Percentiles rank a stretch among this genome's conserved stretches.
Evolutionary conservation across 495 filamentous ascomycete species (phyloP).

Genomic region (Podospora bellae-mahoneyi): DNA sequence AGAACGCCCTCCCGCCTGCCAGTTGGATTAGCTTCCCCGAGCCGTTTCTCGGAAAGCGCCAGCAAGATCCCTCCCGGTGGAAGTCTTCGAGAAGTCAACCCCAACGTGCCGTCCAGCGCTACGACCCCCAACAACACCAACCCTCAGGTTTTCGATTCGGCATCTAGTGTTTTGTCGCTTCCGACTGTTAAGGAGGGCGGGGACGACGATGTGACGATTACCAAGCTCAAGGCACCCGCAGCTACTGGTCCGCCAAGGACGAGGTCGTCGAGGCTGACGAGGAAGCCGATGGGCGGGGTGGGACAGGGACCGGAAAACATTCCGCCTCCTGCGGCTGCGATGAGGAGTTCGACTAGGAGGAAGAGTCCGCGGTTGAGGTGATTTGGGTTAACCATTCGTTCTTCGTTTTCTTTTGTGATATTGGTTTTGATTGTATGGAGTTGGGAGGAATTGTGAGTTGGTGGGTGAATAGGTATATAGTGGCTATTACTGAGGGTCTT

Average conservation of each 20-base stretch:
- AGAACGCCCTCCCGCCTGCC: not conserved
- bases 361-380: constrained; percentile 42
- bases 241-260: constrained; percentile 40
- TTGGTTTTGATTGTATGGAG: not conserved
- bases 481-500: not conserved
- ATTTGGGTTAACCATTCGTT: not conserved
- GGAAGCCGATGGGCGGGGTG: constrained; percentile 43
- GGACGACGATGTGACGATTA: constrained; percentile 11
- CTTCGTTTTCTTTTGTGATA: not conserved
- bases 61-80: not conserved
- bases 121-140: not conserved
- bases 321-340: constrained; percentile 41
- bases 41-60: not conserved
- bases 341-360: constrained; percentile 47
- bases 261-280: constrained; percentile 39
- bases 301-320: constrained; percentile 62
- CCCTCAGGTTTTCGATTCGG: constrained; percentile 28
- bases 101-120: constrained; percentile 26
- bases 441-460: not conserved
- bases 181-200: constrained; percentile 34
- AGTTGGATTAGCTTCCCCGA: not conserved
- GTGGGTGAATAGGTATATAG: not conserved
- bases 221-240: not conserved
- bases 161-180: constrained; percentile 29
- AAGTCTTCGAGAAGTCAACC: constrained; percentile 46